Evolutionary conservation across 2,329 filamentous ascomycete species (phyloP).

Genomic region (Aspergillus neoniger): DNA sequence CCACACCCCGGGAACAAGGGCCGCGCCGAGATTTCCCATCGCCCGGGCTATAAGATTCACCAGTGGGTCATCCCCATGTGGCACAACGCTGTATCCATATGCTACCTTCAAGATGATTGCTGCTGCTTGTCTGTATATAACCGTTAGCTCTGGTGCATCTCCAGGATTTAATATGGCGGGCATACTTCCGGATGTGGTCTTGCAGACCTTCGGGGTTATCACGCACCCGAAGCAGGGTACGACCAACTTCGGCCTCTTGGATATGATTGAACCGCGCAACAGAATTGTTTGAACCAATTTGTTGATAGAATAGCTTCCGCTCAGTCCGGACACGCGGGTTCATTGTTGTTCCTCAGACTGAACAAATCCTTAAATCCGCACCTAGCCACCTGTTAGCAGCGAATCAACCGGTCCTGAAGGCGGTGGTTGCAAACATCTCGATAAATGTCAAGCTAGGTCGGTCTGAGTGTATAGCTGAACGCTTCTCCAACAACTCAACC

Average conservation of each 20-base stretch:
- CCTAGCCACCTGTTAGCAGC: constrained; percentile 21
- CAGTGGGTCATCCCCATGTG: constrained; percentile 44
- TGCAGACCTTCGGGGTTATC: constrained; percentile 41
- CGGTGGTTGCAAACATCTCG: constrained; percentile 37
- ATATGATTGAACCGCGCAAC: constrained; percentile 44
- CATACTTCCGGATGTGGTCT: constrained; percentile 48
- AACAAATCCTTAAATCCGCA: constrained; percentile 45
- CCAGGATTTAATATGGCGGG: neutral
- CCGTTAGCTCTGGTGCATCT: neutral
- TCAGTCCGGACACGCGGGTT: constrained; percentile 40
- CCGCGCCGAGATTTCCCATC: constrained; percentile 42
- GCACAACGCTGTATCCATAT: constrained; percentile 51
- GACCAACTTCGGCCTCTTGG: constrained; percentile 49
- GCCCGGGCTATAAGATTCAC: constrained; percentile 45
- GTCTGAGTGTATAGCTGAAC: constrained; percentile 33
- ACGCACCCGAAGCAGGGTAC: constrained; percentile 48
- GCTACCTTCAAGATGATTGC: constrained; percentile 48
- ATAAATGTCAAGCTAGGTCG: constrained; percentile 36
- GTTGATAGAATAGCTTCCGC: constrained; percentile 50
- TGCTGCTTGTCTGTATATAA: constrained; percentile 37
- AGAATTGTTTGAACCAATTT: constrained; percentile 47
- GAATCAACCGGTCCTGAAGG: no score
- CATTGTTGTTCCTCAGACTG: constrained; percentile 39
- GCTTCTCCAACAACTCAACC: constrained; percentile 39
- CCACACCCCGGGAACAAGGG: constrained; percentile 13